phyloP scores from a whole-genome alignment of 768 basidiomycete genomes.

The Crucibulum laeve region DNA sequence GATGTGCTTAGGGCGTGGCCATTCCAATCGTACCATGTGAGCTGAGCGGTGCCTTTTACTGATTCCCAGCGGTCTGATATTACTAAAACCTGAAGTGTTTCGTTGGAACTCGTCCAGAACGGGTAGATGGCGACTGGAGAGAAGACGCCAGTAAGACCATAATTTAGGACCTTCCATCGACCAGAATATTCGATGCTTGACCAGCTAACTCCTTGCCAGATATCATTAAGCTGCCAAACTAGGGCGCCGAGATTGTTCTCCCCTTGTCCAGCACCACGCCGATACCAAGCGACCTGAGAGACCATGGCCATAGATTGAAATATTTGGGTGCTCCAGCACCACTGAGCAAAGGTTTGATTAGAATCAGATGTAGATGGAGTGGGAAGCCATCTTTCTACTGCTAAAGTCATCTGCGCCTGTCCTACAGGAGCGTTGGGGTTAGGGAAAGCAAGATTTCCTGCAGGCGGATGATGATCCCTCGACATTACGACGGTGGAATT shows the following conservation, averaged over 20 bases:
- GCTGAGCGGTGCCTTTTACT: slow-evolving; percentile 39
- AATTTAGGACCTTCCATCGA: slow-evolving; percentile 57
- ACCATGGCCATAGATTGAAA: slow-evolving; percentile 58
- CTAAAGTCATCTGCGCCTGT: slow-evolving; percentile 47
- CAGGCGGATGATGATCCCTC: slow-evolving; percentile 53
- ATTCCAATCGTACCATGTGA: slow-evolving; percentile 58
- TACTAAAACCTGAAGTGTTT: slow-evolving; percentile 42
- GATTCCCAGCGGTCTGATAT: slow-evolving; percentile 49
- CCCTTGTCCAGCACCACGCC: slow-evolving; percentile 51
- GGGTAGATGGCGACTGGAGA: slow-evolving; percentile 47
- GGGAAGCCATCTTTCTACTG: slow-evolving; percentile 53
- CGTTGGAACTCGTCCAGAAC: slow-evolving; percentile 48
- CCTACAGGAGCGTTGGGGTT: slow-evolving; percentile 52
- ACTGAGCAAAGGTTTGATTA: slow-evolving; percentile 59
- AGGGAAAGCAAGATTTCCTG: slow-evolving; percentile 46
- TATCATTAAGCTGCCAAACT: slow-evolving; percentile 59
- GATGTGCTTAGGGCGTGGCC: slow-evolving; percentile 35
- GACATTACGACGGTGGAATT: slow-evolving; percentile 54
- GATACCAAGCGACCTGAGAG: slow-evolving; percentile 57
- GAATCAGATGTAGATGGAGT: slow-evolving; percentile 40
- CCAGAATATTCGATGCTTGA: slow-evolving; percentile 53
- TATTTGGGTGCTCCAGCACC: slow-evolving; percentile 60
- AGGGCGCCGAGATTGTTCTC: slow-evolving; percentile 57
- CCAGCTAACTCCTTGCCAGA: slow-evolving; percentile 59
- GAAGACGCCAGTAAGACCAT: slow-evolving; percentile 40